Evolutionary conservation across 1,139 yeast genomes (phyloP).

Genomic region (Pichia sp.): DNA sequence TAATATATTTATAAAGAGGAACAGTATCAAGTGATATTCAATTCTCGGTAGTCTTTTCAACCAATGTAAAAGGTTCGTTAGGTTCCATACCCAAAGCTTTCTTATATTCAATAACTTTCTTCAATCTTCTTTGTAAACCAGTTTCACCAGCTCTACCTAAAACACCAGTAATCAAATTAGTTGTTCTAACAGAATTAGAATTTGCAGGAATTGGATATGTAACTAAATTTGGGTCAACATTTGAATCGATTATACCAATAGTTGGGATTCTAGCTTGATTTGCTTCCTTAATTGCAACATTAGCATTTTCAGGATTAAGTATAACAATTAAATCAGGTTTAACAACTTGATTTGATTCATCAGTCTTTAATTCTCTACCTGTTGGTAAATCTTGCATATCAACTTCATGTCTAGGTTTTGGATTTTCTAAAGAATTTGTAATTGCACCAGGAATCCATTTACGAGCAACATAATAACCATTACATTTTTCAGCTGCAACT

Average conservation of each 20-base stretch:
- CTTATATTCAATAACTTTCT: slow-evolving; percentile 32
- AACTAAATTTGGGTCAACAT: slow-evolving; percentile 80
- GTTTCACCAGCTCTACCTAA: slow-evolving; percentile 77
- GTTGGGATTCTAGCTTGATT: slow-evolving; percentile 81
- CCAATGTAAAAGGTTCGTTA: slow-evolving; percentile 10
- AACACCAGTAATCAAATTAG: slow-evolving; percentile 73
- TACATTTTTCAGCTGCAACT: slow-evolving; percentile 69
- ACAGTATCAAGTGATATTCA: background rate
- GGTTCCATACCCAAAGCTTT: slow-evolving; percentile 21
- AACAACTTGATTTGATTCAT: slow-evolving; percentile 40
- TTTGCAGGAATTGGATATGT: slow-evolving; percentile 96
- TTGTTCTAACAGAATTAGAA: slow-evolving; percentile 84
- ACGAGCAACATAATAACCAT: slow-evolving; percentile 74
- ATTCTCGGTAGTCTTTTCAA: slow-evolving; percentile 5
- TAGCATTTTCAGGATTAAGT: slow-evolving; percentile 82
- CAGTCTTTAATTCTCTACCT: slow-evolving; percentile 44
- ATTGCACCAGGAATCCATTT: slow-evolving; percentile 96
- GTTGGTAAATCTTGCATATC: slow-evolving; percentile 59
- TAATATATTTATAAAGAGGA: background rate
- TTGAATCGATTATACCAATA: slow-evolving; percentile 88
- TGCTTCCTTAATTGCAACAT: slow-evolving; percentile 78
- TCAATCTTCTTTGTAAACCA: slow-evolving; percentile 57
- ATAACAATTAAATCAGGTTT: slow-evolving; percentile 87
- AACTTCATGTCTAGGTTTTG: slow-evolving; percentile 62
- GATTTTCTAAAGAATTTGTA: slow-evolving; percentile 74